phyloP scores from a whole-genome alignment of 1,284 basidiomycete genomes.

The Cryptococcus amylolentus region DNA sequence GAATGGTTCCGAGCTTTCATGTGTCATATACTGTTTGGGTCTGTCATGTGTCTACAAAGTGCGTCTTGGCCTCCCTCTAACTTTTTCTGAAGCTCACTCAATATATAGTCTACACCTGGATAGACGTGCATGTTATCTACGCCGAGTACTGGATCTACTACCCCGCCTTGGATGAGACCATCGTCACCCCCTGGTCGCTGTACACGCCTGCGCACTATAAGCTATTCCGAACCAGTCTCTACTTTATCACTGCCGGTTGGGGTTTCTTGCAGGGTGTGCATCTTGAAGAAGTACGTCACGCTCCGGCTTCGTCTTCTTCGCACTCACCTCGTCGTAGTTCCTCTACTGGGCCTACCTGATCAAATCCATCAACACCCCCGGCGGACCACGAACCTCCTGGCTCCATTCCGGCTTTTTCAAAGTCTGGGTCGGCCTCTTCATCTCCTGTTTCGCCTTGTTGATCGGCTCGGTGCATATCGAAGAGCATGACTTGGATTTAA shows the following conservation, averaged over 20 bases:
- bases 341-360: constrained; percentile 34
- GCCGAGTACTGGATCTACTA: constrained; percentile 27
- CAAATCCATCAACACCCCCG: constrained; percentile 20
- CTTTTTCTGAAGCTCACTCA: not conserved
- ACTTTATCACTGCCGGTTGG: constrained; percentile 29
- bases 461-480: constrained; percentile 23
- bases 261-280: constrained; percentile 30
- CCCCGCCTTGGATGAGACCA: constrained; percentile 13
- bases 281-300: constrained; percentile 28
- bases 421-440: constrained; percentile 16
- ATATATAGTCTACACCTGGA: constrained; percentile 12
- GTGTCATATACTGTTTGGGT: constrained; percentile 23
- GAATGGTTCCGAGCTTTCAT: constrained; percentile 35
- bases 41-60: constrained; percentile 11
- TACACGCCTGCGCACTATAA: constrained; percentile 17
- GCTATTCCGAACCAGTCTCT: constrained; percentile 15
- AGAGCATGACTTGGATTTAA: constrained; percentile 21
- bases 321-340: constrained; percentile 13
- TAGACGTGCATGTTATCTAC: constrained; percentile 18
- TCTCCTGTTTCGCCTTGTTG: constrained; percentile 16
- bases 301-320: not conserved
- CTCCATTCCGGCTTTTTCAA: constrained; percentile 23
- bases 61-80: not conserved
- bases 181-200: constrained; percentile 26
- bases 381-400: constrained; percentile 19